phyloP scores from a whole-genome alignment of 768 basidiomycete species.

The Hemileccinum impolitum region DNA sequence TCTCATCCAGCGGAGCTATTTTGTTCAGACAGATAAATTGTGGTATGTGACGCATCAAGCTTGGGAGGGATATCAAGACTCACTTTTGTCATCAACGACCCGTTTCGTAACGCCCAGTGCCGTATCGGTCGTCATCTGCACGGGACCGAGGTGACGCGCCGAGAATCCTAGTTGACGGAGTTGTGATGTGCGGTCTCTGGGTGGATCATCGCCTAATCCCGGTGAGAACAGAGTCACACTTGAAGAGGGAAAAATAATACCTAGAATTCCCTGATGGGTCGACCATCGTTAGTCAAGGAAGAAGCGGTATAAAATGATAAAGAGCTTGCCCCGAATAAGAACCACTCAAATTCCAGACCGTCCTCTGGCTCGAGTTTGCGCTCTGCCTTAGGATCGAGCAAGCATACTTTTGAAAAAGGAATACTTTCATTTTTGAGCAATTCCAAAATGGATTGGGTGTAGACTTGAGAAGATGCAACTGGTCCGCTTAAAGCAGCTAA shows the following conservation, averaged over 20 bases:
- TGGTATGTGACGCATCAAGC: too few species aligned
- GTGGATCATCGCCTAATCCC: conserved; percentile 84
- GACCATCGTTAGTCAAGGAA: not conserved
- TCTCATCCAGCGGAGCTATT: conserved; percentile 60
- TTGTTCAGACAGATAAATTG: too few species aligned
- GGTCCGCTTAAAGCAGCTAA: conserved; percentile 10
- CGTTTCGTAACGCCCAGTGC: conserved; percentile 88
- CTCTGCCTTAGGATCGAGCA: conserved; percentile 90
- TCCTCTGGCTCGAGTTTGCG: conserved; percentile 70
- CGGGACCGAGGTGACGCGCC: conserved; percentile 73
- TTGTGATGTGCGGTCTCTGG: conserved; percentile 87
- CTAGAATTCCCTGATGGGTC: conserved; percentile 66
- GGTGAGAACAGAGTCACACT: not conserved
- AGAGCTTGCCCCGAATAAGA: conserved; percentile 78
- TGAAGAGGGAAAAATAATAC: conserved; percentile 25
- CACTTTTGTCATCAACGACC: conserved; percentile 71
- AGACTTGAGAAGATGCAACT: conserved; percentile 25
- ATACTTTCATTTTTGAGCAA: conserved; percentile 23
- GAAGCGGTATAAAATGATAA: too few species aligned
- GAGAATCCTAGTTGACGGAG: conserved; percentile 86
- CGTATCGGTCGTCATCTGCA: conserved; percentile 99
- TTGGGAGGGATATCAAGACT: conserved; percentile 11
- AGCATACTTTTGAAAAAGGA: conserved; percentile 65
- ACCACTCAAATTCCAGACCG: conserved; percentile 79
- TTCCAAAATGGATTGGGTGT: conserved; percentile 16